Percentiles rank a stretch among this genome's conserved stretches.
phyloP scores from a whole-genome alignment of 1,284 basidiomycete species.

The Moesziomyces parantarcticus region DNA sequence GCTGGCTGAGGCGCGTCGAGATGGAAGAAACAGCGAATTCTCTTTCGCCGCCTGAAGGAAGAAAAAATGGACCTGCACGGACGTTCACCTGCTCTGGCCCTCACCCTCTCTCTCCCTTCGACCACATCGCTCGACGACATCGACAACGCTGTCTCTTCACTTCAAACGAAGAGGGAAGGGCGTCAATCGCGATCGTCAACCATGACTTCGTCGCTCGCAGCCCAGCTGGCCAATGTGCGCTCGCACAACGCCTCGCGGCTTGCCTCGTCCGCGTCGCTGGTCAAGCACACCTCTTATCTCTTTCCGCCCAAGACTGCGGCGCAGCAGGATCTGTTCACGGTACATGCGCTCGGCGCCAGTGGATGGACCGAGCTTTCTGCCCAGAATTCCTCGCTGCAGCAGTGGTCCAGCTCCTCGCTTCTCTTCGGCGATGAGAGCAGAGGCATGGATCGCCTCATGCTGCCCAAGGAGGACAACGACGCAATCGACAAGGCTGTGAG shows the following conservation, averaged over 20 bases:
- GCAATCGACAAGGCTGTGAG: slow-evolving; percentile 75
- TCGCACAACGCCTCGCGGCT: slow-evolving; percentile 84
- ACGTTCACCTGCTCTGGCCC: too few relatives aligned
- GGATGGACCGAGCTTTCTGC: slow-evolving; percentile 77
- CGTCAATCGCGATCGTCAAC: not conserved
- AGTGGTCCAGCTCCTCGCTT: slow-evolving; percentile 72
- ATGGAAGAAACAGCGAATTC: slow-evolving; percentile 1
- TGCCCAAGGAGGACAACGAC: slow-evolving; percentile 76
- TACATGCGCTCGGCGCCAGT: slow-evolving; percentile 83
- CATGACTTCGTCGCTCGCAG: slow-evolving; percentile 82
- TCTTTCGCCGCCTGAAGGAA: not conserved
- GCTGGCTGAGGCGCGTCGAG: slow-evolving; percentile 1
- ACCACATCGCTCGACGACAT: not conserved
- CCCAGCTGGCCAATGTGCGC: slow-evolving; percentile 81
- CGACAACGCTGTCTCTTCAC: slow-evolving; percentile 1
- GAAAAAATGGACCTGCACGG: not conserved
- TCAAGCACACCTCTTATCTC: slow-evolving; percentile 79
- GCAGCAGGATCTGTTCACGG: slow-evolving; percentile 76
- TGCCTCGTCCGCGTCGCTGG: slow-evolving; percentile 74
- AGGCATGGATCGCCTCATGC: slow-evolving; percentile 82
- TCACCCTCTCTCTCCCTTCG: too few relatives aligned
- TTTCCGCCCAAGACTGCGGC: slow-evolving; percentile 71
- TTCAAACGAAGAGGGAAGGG: not conserved
- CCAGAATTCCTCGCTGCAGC: slow-evolving; percentile 43
- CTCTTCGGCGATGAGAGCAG: slow-evolving; percentile 87